Evolutionary conservation across 129 eudicot genomes (phyloP).

Genomic region (Logfia minima): DNA sequence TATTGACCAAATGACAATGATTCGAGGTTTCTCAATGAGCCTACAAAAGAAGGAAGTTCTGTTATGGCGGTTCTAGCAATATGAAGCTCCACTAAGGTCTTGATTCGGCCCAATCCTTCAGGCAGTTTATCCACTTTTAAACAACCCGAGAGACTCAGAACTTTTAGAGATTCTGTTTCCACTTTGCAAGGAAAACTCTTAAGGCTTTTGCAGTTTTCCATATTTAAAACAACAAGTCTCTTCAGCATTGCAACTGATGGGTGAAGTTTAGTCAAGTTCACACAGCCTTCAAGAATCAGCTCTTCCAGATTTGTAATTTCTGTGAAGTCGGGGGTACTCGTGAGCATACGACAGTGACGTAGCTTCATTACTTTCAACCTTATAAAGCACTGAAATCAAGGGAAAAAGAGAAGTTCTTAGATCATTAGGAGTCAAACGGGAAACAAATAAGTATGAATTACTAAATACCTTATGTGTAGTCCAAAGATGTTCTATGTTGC

Average conservation of each 20-base stretch:
- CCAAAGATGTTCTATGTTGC: constrained; percentile 22
- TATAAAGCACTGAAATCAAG: background rate
- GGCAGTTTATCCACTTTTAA: constrained; percentile 2
- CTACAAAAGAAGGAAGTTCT: constrained; percentile 5
- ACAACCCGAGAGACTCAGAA: background rate
- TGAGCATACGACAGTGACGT: constrained; percentile 13
- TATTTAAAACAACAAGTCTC: background rate
- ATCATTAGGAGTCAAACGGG: background rate
- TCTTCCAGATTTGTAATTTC: background rate
- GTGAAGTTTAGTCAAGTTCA: no score
- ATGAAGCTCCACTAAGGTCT: background rate
- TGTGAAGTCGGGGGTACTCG: background rate
- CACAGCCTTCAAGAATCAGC: background rate
- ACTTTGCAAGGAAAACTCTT: background rate
- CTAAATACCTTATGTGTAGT: constrained; percentile 20
- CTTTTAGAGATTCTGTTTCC: background rate
- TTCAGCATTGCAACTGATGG: no score
- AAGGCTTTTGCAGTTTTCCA: background rate
- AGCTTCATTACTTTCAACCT: constrained; percentile 26
- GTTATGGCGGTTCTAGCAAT: constrained; percentile 1
- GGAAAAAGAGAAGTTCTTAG: background rate
- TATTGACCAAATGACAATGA: background rate
- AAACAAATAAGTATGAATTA: no score
- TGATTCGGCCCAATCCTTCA: no score
- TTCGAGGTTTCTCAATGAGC: background rate